A percentile compares a stretch with the other conserved stretches of the same genome.
phyloP scores from a whole-genome alignment of 345 rosid species.

The Rhodamnia rubescens region DNA sequence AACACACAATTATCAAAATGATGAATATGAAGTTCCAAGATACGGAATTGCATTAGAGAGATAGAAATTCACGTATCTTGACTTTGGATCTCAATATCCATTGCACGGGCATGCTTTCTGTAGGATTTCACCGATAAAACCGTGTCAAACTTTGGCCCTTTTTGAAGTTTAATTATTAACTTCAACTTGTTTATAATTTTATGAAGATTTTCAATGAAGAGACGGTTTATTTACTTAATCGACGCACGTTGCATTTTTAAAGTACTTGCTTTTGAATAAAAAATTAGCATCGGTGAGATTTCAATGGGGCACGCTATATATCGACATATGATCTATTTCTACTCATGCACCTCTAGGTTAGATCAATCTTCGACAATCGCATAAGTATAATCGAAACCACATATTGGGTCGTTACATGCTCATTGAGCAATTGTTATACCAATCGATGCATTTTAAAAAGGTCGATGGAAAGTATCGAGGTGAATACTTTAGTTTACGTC shows the following conservation, averaged over 20 bases:
- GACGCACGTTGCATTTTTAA: too few relatives aligned
- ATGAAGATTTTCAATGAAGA: background rate
- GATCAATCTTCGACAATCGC: background rate
- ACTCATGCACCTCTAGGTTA: background rate
- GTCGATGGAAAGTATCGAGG: background rate
- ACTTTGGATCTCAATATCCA: background rate
- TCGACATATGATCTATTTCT: background rate
- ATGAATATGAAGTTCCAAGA: background rate
- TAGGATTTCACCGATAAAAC: background rate
- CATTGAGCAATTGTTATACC: background rate
- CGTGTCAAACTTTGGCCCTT: background rate
- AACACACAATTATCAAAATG: background rate
- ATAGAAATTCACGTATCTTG: background rate
- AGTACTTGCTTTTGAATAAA: too few relatives aligned
- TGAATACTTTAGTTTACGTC: background rate
- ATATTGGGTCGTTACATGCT: accelerated
- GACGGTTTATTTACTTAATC: background rate
- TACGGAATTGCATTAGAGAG: too few relatives aligned
- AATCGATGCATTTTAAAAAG: background rate
- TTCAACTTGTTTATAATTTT: background rate
- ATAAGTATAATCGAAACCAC: background rate
- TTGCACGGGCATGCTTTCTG: background rate
- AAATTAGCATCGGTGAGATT: background rate
- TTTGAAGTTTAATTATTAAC: background rate
- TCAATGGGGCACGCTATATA: background rate